Conservation (phyloP, 176 grass and related monocot genomes). For the Musa troglodytarum region DNA sequence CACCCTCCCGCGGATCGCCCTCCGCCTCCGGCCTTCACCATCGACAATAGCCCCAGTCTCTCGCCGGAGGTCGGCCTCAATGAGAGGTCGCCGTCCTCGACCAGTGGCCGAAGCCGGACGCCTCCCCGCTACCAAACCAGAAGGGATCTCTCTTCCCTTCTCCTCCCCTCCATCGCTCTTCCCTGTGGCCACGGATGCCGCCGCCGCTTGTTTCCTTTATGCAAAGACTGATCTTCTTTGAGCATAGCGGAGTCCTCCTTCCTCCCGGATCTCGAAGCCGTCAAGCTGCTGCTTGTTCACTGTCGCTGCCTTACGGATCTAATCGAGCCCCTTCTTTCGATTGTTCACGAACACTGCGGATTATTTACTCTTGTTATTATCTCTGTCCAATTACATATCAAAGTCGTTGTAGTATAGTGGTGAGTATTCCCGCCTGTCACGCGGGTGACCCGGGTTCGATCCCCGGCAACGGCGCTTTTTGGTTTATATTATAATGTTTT, state of each 20-base stretch:
- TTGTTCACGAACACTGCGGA: too few species aligned
- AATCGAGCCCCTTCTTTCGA: too few species aligned
- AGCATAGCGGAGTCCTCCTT: too few species aligned
- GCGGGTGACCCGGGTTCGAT: constrained; percentile 74
- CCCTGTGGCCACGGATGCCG: too few species aligned
- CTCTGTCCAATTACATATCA: too few species aligned
- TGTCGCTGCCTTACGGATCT: too few species aligned
- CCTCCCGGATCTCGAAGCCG: too few species aligned
- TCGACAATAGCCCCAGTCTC: background rate
- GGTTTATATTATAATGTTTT: too few species aligned
- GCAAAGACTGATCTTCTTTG: too few species aligned
- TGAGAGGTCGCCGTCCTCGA: background rate
- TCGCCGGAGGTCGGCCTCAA: background rate
- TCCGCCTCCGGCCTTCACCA: background rate
- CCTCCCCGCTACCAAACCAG: background rate
- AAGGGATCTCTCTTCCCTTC: constrained; percentile 1
- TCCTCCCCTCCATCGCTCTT: background rate
- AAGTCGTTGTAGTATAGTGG: constrained; percentile 90
- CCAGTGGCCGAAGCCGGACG: background rate
- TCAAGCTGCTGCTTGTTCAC: too few species aligned
- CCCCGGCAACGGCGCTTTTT: constrained; percentile 45
- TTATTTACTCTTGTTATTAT: too few species aligned
- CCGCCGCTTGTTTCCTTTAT: too few species aligned
- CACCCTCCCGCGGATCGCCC: background rate
- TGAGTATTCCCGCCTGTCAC: constrained; percentile 97